Evolutionary conservation across 2,329 filamentous ascomycete genomes (phyloP).

Genomic region (Tolypocladium guangdongense): DNA sequence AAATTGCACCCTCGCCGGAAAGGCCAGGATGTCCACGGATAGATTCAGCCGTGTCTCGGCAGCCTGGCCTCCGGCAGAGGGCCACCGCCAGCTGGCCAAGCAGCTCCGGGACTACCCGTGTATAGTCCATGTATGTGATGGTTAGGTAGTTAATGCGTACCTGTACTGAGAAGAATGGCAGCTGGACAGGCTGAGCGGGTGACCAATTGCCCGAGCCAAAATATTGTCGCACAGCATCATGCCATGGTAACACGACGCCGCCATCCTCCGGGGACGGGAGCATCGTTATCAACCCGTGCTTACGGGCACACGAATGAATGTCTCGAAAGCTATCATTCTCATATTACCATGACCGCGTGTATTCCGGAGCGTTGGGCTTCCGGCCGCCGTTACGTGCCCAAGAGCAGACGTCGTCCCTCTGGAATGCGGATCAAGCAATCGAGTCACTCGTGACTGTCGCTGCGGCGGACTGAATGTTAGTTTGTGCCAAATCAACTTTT

Average conservation of each 20-base stretch:
- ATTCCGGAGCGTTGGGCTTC: not conserved
- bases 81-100: not conserved
- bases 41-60: not conserved
- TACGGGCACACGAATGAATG: not conserved
- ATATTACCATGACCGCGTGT: not conserved
- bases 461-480: too few relatives aligned
- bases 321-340: not conserved
- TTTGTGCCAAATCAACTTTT: too few relatives aligned
- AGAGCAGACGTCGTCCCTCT: not conserved
- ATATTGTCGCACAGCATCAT: not conserved
- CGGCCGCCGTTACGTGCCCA: not conserved
- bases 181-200: not conserved
- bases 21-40: not conserved
- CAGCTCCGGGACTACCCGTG: too few relatives aligned
- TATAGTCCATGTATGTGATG: not conserved
- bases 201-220: not conserved
- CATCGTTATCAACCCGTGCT: not conserved
- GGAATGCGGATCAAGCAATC: not conserved
- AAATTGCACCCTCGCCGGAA: not conserved
- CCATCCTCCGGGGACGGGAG: not conserved
- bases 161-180: not conserved
- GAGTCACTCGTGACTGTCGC: too few relatives aligned
- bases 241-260: not conserved
- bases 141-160: not conserved
- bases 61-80: not conserved